Conservation (phyloP, 2,329 filamentous ascomycete species). For the Neurospora crassa region DNA sequence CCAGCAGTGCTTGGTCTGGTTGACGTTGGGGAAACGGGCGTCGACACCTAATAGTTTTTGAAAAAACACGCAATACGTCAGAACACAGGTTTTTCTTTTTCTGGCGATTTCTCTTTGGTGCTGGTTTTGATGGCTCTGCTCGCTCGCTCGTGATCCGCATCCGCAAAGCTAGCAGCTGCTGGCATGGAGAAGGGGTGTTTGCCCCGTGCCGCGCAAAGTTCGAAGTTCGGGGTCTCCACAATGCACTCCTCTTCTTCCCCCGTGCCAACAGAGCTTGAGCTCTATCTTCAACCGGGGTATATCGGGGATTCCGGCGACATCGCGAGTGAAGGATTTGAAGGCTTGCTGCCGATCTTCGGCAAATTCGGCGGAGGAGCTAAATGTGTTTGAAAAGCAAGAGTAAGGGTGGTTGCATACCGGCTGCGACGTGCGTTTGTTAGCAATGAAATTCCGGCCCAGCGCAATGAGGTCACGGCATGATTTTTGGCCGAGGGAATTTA, state of each 20-base stretch:
- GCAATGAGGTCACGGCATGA: conserved; percentile 16
- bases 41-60: conserved; percentile 67
- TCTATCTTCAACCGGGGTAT: neutral
- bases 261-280: neutral
- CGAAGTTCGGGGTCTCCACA: neutral
- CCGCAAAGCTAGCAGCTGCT: neutral
- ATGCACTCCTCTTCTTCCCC: neutral
- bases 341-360: neutral
- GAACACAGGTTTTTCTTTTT: neutral
- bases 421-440: conserved; percentile 17
- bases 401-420: conserved; percentile 16
- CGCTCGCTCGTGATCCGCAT: neutral
- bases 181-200: neutral
- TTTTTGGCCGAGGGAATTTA: conserved; percentile 21
- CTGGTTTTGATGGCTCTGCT: neutral
- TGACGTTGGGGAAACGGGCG: conserved; percentile 96
- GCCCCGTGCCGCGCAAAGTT: neutral
- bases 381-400: neutral
- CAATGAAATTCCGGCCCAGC: conserved; percentile 7
- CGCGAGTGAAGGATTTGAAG: neutral
- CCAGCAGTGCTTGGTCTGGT: conserved; percentile 99
- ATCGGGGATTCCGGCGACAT: conserved; percentile 1
- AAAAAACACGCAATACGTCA: neutral
- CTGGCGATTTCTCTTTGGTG: neutral
- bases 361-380: neutral